Evolutionary conservation across 305 asterid species (phyloP).

Genomic region (Striga hermonthica): DNA sequence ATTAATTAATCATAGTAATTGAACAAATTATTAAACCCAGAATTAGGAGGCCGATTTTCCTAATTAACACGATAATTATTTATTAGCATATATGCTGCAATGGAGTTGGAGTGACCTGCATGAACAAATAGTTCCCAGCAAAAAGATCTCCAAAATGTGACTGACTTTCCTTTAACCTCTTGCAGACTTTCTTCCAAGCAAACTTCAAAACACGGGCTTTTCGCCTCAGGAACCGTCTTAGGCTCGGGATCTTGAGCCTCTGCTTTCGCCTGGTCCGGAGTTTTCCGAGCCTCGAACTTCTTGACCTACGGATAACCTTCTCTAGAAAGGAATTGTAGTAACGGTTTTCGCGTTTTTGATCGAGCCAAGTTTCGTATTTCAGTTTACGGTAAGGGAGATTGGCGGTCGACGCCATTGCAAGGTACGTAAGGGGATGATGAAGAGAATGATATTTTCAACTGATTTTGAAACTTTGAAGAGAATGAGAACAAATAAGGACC

Average conservation of each 20-base stretch:
- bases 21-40: no score
- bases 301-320: slow-evolving; percentile 41
- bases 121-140: slow-evolving; percentile 80
- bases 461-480: slow-evolving; percentile 5
- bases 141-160: slow-evolving; percentile 76
- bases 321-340: slow-evolving; percentile 28
- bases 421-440: background rate
- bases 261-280: slow-evolving; percentile 40
- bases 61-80: background rate
- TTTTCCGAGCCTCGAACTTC: slow-evolving; percentile 36
- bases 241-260: slow-evolving; percentile 54
- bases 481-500: background rate
- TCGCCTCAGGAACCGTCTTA: slow-evolving; percentile 43
- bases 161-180: slow-evolving; percentile 66
- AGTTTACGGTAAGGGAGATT: slow-evolving; percentile 52
- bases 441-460: background rate
- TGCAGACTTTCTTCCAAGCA: slow-evolving; percentile 50
- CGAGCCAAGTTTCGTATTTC: slow-evolving; percentile 39
- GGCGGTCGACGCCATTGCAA: slow-evolving; percentile 35
- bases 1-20: no score
- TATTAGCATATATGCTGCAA: slow-evolving; percentile 32
- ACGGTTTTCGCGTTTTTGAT: slow-evolving; percentile 33
- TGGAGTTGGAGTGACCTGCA: slow-evolving; percentile 80
- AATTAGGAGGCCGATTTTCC: background rate
- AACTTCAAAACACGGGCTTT: slow-evolving; percentile 43